A percentile compares a stretch with the other conserved stretches of the same genome.
Evolutionary conservation across 2,329 filamentous ascomycete species (phyloP).

Genomic region (Aplosporella prunicola): DNA sequence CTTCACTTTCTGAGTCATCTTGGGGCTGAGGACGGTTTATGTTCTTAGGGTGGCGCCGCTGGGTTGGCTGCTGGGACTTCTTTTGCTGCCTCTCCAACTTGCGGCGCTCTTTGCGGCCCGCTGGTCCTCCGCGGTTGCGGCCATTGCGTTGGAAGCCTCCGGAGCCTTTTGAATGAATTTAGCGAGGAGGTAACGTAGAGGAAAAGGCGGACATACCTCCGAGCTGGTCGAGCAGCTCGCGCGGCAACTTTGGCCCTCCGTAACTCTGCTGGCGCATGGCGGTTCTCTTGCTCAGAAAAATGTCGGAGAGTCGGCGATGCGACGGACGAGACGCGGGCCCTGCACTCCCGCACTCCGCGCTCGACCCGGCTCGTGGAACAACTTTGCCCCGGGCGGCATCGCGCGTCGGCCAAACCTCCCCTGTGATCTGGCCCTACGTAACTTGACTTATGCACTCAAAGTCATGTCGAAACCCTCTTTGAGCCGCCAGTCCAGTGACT

Average conservation of each 20-base stretch:
- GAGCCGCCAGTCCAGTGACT: slow-evolving; percentile 9
- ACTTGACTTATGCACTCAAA: no score
- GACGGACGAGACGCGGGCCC: no score
- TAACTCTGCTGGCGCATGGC: slow-evolving; percentile 28
- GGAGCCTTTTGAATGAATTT: slow-evolving; percentile 10
- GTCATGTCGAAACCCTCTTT: slow-evolving; percentile 7
- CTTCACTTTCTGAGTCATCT: slow-evolving; percentile 13
- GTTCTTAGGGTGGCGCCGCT: slow-evolving; percentile 19
- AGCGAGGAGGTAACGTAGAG: neutral
- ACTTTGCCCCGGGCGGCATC: no score
- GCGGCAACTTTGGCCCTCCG: slow-evolving; percentile 37
- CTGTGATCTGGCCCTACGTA: neutral
- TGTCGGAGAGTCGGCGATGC: slow-evolving; percentile 10
- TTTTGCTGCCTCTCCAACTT: slow-evolving; percentile 56
- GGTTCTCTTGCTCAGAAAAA: slow-evolving; percentile 18
- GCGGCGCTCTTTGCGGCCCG: slow-evolving; percentile 54
- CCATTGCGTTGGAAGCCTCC: slow-evolving; percentile 15
- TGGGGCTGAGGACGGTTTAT: neutral
- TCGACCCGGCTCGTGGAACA: no score
- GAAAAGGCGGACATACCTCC: slow-evolving; percentile 20
- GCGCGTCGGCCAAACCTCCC: slow-evolving; percentile 5
- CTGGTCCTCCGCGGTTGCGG: slow-evolving; percentile 20
- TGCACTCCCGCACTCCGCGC: no score
- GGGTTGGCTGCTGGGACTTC: slow-evolving; percentile 38
- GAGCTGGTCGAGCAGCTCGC: slow-evolving; percentile 36